Conservation (phyloP, 306 rosid genomes). For the Lotus japonicus region DNA sequence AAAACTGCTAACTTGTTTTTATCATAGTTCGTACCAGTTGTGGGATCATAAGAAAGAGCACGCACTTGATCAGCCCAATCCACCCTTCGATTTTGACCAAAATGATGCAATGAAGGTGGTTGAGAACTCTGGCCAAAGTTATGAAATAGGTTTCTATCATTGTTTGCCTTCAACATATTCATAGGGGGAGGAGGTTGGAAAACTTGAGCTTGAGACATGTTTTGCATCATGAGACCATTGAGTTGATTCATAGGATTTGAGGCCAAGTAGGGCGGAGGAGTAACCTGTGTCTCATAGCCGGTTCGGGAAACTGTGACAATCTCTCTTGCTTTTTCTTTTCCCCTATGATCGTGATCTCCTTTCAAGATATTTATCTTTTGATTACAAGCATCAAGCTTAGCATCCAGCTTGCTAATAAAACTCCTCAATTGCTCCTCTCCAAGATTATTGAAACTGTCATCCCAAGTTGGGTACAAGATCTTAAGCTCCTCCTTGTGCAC, state of each 20-base stretch:
- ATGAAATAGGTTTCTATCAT: neutral
- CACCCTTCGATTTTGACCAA: too few species aligned
- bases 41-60: too few species aligned
- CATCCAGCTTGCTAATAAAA: constrained; percentile 4
- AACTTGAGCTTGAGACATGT: neutral
- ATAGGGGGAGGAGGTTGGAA: too few species aligned
- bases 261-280: neutral
- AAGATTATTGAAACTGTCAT: constrained; percentile 8
- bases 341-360: neutral
- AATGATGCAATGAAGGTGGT: too few species aligned
- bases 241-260: neutral
- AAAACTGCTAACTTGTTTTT: neutral
- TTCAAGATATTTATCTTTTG: constrained; percentile 10
- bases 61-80: too few species aligned
- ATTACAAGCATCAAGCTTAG: constrained; percentile 24
- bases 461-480: constrained; percentile 15
- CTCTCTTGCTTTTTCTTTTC: neutral
- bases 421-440: neutral
- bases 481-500: constrained; percentile 8
- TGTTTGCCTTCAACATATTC: too few species aligned
- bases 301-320: neutral
- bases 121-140: too few species aligned
- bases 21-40: too few species aligned
- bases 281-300: too few species aligned
- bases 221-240: neutral